phyloP scores from a whole-genome alignment of 2,329 filamentous ascomycete genomes.

The Xylaria polymorpha region DNA sequence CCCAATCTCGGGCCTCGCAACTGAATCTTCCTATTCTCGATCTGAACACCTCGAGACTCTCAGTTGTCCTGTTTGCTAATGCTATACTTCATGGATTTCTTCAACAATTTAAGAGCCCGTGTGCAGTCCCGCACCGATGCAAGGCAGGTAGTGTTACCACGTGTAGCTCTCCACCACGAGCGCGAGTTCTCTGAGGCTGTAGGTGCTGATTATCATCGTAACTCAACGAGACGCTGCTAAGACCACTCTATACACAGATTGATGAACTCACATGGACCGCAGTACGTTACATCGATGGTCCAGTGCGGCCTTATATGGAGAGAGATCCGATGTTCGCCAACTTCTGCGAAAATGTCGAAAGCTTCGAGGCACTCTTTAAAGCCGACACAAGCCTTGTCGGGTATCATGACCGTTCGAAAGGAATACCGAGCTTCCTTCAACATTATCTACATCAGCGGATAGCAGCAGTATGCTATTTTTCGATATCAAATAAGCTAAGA shows the following conservation, averaged over 20 bases:
- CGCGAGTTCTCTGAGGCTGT: neutral
- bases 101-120: neutral
- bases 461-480: neutral
- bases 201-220: neutral
- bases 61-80: neutral
- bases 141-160: neutral
- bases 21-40: neutral
- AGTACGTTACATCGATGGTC: slow-evolving; percentile 8
- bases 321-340: neutral
- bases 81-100: neutral
- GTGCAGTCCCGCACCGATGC: neutral
- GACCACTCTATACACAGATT: neutral
- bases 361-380: slow-evolving; percentile 11
- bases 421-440: neutral
- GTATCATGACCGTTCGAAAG: neutral
- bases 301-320: slow-evolving; percentile 4
- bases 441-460: neutral
- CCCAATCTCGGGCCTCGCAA: neutral
- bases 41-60: neutral
- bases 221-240: neutral
- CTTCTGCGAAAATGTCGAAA: slow-evolving; percentile 6
- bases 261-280: slow-evolving; percentile 3
- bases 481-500: neutral
- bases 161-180: neutral
- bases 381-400: neutral